Percentiles rank a stretch among this genome's conserved stretches.
Evolutionary conservation across 208 protist genomes (phyloP).

Genomic region (Trypanosoma vivax): DNA sequence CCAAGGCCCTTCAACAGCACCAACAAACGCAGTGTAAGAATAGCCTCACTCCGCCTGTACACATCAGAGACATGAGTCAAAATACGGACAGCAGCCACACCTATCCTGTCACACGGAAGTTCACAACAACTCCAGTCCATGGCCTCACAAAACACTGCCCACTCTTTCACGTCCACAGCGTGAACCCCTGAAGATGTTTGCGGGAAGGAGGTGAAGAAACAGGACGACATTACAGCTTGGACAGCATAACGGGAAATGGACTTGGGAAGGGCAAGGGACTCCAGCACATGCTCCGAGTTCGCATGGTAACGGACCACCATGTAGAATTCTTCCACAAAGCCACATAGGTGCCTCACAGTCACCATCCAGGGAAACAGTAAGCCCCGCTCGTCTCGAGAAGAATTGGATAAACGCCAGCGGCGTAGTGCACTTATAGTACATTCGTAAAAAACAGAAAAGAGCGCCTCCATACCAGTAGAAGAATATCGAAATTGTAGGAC

Average conservation of each 20-base stretch:
- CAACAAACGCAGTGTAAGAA: constrained; percentile 47
- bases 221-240: constrained; percentile 38
- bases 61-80: constrained; percentile 15
- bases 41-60: constrained; percentile 30
- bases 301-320: constrained; percentile 19
- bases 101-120: constrained; percentile 40
- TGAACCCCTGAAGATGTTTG: background rate
- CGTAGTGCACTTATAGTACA: constrained; percentile 23
- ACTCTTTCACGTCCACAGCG: constrained; percentile 11
- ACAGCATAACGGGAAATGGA: constrained; percentile 33
- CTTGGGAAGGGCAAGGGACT: constrained; percentile 18
- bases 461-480: background rate
- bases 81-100: constrained; percentile 18
- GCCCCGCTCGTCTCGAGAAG: constrained; percentile 4
- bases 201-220: constrained; percentile 15
- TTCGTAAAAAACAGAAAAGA: constrained; percentile 23
- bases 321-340: constrained; percentile 29
- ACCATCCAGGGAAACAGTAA: constrained; percentile 38
- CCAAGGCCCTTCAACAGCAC: constrained; percentile 51
- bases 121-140: constrained; percentile 55
- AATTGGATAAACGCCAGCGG: constrained; percentile 12
- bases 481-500: constrained; percentile 7
- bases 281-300: constrained; percentile 16
- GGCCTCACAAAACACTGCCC: constrained; percentile 36
- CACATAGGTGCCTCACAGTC: constrained; percentile 30